Evolutionary conservation across 2,329 filamentous ascomycete genomes (phyloP).

Genomic region (Cytospora piceae): DNA sequence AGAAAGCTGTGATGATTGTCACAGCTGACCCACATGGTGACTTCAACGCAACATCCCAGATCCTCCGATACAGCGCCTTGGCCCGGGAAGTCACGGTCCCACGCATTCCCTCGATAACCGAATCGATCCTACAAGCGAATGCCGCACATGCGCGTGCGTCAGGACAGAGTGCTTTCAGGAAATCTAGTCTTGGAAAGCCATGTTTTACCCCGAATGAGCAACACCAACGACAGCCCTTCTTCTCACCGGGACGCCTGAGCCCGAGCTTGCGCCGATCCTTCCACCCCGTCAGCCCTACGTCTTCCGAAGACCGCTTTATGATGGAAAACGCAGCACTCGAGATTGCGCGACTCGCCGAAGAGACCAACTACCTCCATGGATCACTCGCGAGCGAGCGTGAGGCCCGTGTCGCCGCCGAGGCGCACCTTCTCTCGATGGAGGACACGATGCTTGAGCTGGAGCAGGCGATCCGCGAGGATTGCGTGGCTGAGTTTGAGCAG

Average conservation of each 20-base stretch:
- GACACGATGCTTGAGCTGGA: slow-evolving; percentile 72
- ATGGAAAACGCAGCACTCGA: slow-evolving; percentile 83
- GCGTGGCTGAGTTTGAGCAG: slow-evolving; percentile 82
- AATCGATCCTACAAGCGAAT: slow-evolving; percentile 61
- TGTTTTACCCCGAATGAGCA: slow-evolving; percentile 37
- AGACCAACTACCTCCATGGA: slow-evolving; percentile 74
- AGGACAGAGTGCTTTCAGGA: slow-evolving; percentile 30
- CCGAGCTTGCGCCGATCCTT: slow-evolving; percentile 42
- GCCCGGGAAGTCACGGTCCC: slow-evolving; percentile 92
- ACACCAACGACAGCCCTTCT: slow-evolving; percentile 44
- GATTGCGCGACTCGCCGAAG: slow-evolving; percentile 75
- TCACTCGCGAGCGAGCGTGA: slow-evolving; percentile 73
- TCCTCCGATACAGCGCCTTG: slow-evolving; percentile 89
- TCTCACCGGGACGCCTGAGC: slow-evolving; percentile 42
- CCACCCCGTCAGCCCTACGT: slow-evolving; percentile 44
- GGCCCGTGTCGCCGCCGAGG: slow-evolving; percentile 71
- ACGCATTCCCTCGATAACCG: slow-evolving; percentile 80
- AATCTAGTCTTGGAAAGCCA: slow-evolving; percentile 33
- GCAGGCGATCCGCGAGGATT: slow-evolving; percentile 85
- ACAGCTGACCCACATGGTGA: slow-evolving; percentile 92
- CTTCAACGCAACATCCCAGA: slow-evolving; percentile 96
- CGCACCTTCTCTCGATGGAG: slow-evolving; percentile 71
- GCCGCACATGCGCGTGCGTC: slow-evolving; percentile 39
- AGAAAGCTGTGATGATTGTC: slow-evolving; percentile 94
- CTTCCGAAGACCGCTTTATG: slow-evolving; percentile 64